Evolutionary conservation across 768 basidiomycete species (phyloP).

Genomic region (Fibroporia radiculosa): DNA sequence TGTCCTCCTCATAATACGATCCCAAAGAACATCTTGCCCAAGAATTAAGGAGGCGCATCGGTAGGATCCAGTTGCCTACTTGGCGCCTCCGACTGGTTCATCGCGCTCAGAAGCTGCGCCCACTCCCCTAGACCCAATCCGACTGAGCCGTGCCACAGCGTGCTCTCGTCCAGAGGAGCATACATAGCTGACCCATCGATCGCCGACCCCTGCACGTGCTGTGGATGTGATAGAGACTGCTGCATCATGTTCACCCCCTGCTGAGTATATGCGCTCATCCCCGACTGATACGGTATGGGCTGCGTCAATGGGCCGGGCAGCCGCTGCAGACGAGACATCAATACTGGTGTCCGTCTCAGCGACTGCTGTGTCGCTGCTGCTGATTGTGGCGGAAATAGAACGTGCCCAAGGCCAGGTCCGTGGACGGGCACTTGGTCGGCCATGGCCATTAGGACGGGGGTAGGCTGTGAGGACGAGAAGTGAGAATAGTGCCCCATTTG

Average conservation of each 20-base stretch:
- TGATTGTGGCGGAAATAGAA: background rate
- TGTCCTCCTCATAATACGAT: no score
- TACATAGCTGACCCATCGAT: constrained; percentile 23
- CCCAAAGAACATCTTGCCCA: no score
- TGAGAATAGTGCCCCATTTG: background rate
- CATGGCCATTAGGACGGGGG: background rate
- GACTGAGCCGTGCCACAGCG: constrained; percentile 69
- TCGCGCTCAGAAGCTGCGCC: constrained; percentile 55
- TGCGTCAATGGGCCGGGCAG: background rate
- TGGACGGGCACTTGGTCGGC: background rate
- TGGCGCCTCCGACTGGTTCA: constrained; percentile 36
- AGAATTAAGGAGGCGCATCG: no score
- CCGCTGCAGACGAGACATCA: background rate
- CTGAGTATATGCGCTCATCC: constrained; percentile 4
- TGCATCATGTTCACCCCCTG: constrained; percentile 3
- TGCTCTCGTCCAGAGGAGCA: constrained; percentile 51
- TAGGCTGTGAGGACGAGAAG: background rate
- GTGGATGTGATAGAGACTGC: constrained; percentile 2
- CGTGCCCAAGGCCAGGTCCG: background rate
- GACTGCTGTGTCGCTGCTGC: background rate
- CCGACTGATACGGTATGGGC: background rate
- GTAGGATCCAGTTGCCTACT: background rate
- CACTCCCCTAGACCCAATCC: constrained; percentile 76
- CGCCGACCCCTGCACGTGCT: constrained; percentile 7
- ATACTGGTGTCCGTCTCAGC: background rate